Percentiles rank a stretch among this genome's conserved stretches.
Evolutionary conservation across 768 basidiomycete genomes (phyloP).

Genomic region (Tephrocybe sp.): DNA sequence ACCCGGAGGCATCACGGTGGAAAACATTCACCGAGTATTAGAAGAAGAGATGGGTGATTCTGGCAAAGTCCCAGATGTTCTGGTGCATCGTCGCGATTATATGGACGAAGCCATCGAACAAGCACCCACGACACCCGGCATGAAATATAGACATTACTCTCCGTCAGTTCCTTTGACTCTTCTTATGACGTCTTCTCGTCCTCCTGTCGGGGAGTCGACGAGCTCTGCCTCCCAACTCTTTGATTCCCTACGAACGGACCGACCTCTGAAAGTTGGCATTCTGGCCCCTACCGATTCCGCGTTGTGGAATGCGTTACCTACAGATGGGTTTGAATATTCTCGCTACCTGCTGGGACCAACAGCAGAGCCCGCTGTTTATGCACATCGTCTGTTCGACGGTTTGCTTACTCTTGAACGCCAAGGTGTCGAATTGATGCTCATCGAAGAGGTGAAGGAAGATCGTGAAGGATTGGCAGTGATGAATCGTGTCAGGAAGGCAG

Average conservation of each 20-base stretch:
- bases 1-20: constrained; percentile 91
- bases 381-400: constrained; percentile 85
- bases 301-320: constrained; percentile 35
- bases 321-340: constrained; percentile 51
- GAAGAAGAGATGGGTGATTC: constrained; percentile 34
- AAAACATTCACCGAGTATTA: constrained; percentile 72
- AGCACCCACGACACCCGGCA: constrained; percentile 93
- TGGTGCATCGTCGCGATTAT: constrained; percentile 83
- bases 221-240: constrained; percentile 38
- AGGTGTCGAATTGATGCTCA: constrained; percentile 79
- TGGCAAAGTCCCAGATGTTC: constrained; percentile 49
- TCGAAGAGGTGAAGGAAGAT: constrained; percentile 81
- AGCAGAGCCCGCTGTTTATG: constrained; percentile 64
- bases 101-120: constrained; percentile 65
- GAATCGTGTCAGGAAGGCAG: constrained; percentile 92
- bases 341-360: constrained; percentile 51
- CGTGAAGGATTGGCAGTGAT: constrained; percentile 90
- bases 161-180: constrained; percentile 86
- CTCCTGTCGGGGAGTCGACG: constrained; percentile 33
- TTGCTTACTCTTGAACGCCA: constrained; percentile 74
- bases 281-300: constrained; percentile 61
- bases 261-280: constrained; percentile 60
- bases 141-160: constrained; percentile 99
- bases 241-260: constrained; percentile 36
- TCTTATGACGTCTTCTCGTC: constrained; percentile 50